Evolutionary conservation across 805 yeast genomes (phyloP).

Genomic region (Candida caryicola): DNA sequence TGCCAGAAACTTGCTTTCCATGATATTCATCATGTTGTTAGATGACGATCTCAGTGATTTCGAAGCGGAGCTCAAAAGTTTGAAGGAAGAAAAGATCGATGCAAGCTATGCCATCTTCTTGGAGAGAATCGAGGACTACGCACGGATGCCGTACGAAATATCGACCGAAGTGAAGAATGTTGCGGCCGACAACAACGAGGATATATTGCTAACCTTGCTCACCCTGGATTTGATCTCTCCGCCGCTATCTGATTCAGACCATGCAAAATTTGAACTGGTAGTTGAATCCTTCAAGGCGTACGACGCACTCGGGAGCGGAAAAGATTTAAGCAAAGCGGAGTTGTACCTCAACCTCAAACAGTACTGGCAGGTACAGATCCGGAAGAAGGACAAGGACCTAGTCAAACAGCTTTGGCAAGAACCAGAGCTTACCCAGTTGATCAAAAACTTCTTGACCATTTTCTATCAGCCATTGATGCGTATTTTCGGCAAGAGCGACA

Average conservation of each 20-base stretch:
- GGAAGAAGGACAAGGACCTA: slow-evolving; percentile 73
- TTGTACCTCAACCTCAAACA: slow-evolving; percentile 56
- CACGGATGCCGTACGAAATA: slow-evolving; percentile 11
- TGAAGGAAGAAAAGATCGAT: slow-evolving; percentile 40
- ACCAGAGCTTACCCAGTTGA: slow-evolving; percentile 70
- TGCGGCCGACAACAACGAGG: slow-evolving; percentile 13
- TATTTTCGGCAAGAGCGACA: slow-evolving; percentile 34
- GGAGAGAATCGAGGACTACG: slow-evolving; percentile 25
- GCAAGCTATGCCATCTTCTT: slow-evolving; percentile 24
- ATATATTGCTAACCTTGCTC: slow-evolving; percentile 24
- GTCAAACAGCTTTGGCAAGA: slow-evolving; percentile 82
- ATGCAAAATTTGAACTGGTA: slow-evolving; percentile 9
- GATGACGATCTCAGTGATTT: slow-evolving; percentile 72
- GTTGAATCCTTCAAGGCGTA: slow-evolving; percentile 20
- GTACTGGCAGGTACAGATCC: slow-evolving; percentile 58
- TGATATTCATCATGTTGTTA: slow-evolving; percentile 66
- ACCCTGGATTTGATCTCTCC: slow-evolving; percentile 21
- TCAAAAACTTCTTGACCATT: slow-evolving; percentile 62
- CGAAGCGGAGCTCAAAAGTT: slow-evolving; percentile 48
- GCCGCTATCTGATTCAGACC: slow-evolving; percentile 8
- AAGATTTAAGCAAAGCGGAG: slow-evolving; percentile 18
- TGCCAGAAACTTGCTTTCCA: slow-evolving; percentile 54
- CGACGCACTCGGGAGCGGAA: slow-evolving; percentile 13
- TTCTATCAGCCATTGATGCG: slow-evolving; percentile 42
- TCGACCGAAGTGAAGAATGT: slow-evolving; percentile 17